These are phyloP conservation scores for Pseudogymnoascus sp. DNA, from an alignment of 2,329 filamentous ascomycete species.

Conservation along the genomic window DNA sequence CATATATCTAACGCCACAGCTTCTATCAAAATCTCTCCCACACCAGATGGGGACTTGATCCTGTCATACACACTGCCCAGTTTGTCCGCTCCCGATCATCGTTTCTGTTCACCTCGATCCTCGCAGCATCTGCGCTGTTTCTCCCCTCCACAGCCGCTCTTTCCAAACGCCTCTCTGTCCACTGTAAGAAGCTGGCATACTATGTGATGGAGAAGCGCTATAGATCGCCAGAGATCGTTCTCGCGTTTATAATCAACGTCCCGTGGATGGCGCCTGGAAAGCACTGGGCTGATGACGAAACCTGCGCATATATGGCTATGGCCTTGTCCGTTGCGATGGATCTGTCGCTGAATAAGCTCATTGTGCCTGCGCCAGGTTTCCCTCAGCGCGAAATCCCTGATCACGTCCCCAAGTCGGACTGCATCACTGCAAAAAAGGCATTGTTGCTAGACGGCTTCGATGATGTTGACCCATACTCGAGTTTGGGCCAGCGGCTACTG, in stretches of 20 bases:
- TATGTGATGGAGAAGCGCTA: constrained; percentile 54
- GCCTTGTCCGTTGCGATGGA: constrained; percentile 64
- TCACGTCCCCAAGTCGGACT: constrained; percentile 56
- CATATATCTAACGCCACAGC: constrained; percentile 32
- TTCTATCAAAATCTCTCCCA: constrained; percentile 66
- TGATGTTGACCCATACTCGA: constrained; percentile 53
- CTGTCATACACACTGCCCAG: constrained; percentile 54
- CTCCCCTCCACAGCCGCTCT: constrained; percentile 56
- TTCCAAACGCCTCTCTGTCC: constrained; percentile 57
- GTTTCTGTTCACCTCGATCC: constrained; percentile 65
- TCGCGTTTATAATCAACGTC: constrained; percentile 69
- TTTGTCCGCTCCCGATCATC: constrained; percentile 63
- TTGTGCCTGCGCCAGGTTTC: constrained; percentile 46
- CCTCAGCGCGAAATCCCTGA: constrained; percentile 39
- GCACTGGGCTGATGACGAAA: constrained; percentile 66
- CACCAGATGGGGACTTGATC: constrained; percentile 68
- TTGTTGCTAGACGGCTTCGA: constrained; percentile 61
- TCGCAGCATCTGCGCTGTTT: constrained; percentile 62
- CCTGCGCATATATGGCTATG: constrained; percentile 63
- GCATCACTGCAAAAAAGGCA: constrained; percentile 59
- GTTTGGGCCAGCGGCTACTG: constrained; percentile 53
- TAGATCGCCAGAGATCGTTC: constrained; percentile 65
- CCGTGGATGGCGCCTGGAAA: constrained; percentile 66
- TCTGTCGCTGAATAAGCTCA: constrained; percentile 62
- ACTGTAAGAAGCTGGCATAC: constrained; percentile 56